Percentiles rank a stretch among this genome's conserved stretches.
Conservation (phyloP, 1,139 yeast genomes). For the Kodamaea anthophila region DNA sequence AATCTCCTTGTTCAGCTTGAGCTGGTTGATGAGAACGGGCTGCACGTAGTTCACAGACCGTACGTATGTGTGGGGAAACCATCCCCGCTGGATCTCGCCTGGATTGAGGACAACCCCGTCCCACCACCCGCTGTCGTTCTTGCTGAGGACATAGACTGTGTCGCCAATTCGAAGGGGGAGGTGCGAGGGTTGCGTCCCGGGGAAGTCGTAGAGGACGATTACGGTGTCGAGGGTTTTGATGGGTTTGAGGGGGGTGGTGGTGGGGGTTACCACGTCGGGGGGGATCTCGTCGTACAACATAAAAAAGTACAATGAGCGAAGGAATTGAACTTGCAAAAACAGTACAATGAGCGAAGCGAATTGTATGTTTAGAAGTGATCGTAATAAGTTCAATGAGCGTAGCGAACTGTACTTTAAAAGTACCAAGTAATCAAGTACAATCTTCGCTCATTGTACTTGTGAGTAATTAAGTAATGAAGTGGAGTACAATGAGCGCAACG, state of each 20-base stretch:
- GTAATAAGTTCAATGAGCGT: too few species aligned
- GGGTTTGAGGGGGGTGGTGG: slow-evolving; percentile 18
- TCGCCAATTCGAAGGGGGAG: slow-evolving; percentile 46
- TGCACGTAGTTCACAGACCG: slow-evolving; percentile 44
- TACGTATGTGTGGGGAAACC: slow-evolving; percentile 67
- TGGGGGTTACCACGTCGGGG: slow-evolving; percentile 34
- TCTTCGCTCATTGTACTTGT: too few species aligned
- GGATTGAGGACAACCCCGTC: slow-evolving; percentile 52
- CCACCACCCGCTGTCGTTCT: slow-evolving; percentile 68
- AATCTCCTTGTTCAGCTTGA: slow-evolving; percentile 36
- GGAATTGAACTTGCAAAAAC: too few species aligned
- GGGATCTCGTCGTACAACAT: slow-evolving; percentile 29
- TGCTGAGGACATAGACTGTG: slow-evolving; percentile 44
- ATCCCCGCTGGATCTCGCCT: slow-evolving; percentile 49
- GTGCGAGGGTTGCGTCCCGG: slow-evolving; percentile 41
- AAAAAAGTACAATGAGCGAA: not conserved
- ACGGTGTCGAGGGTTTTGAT: slow-evolving; percentile 43
- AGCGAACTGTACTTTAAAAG: too few species aligned
- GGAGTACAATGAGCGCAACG: too few species aligned
- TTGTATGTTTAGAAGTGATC: too few species aligned
- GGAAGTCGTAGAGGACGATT: slow-evolving; percentile 46
- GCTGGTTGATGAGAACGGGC: slow-evolving; percentile 33
- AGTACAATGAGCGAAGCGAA: not conserved
- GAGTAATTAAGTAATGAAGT: too few species aligned
- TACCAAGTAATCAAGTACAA: too few species aligned